phyloP scores from a whole-genome alignment of 345 rosid species.

The Rhodamnia rubescens region DNA sequence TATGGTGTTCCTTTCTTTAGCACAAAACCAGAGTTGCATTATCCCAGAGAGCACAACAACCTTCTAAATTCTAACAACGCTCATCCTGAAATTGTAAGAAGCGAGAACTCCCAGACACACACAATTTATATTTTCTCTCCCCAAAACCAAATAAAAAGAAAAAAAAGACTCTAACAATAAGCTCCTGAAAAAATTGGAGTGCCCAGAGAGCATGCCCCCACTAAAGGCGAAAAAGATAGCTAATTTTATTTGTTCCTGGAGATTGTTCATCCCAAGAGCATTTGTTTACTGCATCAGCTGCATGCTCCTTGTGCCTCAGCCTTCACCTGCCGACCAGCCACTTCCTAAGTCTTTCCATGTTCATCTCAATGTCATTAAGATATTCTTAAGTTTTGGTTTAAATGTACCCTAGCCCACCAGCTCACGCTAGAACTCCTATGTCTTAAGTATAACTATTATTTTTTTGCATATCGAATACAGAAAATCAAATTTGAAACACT shows the following conservation, averaged over 20 bases:
- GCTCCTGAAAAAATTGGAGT: background rate
- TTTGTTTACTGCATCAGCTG: background rate
- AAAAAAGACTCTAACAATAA: background rate
- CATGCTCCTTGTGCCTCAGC: background rate
- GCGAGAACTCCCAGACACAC: background rate
- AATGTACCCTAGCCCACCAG: background rate
- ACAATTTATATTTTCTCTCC: background rate
- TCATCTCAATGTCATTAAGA: background rate
- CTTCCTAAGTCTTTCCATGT: background rate
- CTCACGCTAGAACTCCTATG: background rate
- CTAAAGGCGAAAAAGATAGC: background rate
- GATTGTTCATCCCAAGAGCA: background rate
- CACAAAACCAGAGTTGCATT: background rate
- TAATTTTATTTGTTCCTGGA: background rate
- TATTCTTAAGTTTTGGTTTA: background rate
- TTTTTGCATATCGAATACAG: background rate
- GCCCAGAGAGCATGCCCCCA: background rate
- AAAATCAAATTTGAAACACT: background rate
- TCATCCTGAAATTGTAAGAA: background rate
- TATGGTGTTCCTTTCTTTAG: background rate
- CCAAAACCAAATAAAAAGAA: background rate
- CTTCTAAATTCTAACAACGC: background rate
- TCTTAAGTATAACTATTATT: background rate
- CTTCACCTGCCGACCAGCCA: background rate
- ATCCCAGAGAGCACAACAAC: background rate